phyloP scores from a whole-genome alignment of 106 monocot genomes.

The Hemerocallis citrina region DNA sequence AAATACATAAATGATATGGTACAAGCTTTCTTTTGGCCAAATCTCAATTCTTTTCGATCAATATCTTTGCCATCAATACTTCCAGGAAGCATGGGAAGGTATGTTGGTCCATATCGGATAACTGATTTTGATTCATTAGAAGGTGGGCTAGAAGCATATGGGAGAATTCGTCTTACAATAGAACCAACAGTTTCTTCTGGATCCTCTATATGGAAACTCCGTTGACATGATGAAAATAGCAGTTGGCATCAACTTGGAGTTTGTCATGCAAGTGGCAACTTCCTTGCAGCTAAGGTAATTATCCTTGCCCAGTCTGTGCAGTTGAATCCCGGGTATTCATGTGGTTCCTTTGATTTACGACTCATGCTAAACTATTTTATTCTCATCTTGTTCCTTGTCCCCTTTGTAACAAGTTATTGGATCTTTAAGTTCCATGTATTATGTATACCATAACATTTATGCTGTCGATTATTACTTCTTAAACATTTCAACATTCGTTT shows the following conservation, averaged over 20 bases:
- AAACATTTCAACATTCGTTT: too few relatives aligned
- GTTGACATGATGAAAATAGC: slow-evolving; percentile 82
- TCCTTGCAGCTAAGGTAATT: slow-evolving; percentile 89
- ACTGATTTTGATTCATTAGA: slow-evolving; percentile 72
- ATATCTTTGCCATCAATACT: background rate
- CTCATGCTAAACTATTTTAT: too few relatives aligned
- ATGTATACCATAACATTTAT: too few relatives aligned
- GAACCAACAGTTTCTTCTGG: slow-evolving; percentile 94
- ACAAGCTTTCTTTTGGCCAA: too few relatives aligned
- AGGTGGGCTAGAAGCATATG: slow-evolving; percentile 81
- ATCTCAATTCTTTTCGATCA: background rate
- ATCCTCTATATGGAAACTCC: slow-evolving; percentile 74
- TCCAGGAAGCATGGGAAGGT: slow-evolving; percentile 51
- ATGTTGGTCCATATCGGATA: slow-evolving; percentile 72
- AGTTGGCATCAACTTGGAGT: slow-evolving; percentile 93
- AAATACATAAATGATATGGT: too few relatives aligned
- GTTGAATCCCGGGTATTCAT: background rate
- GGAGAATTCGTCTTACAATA: slow-evolving; percentile 60
- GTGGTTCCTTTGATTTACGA: background rate
- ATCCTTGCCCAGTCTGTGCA: background rate
- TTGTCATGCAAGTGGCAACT: slow-evolving; percentile 75
- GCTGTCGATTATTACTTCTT: too few relatives aligned
- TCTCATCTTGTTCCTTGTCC: too few relatives aligned
- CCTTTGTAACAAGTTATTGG: too few relatives aligned
- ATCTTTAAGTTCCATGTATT: too few relatives aligned